phyloP scores from a whole-genome alignment of 768 basidiomycete genomes.

The Melanogaster broomeanus region DNA sequence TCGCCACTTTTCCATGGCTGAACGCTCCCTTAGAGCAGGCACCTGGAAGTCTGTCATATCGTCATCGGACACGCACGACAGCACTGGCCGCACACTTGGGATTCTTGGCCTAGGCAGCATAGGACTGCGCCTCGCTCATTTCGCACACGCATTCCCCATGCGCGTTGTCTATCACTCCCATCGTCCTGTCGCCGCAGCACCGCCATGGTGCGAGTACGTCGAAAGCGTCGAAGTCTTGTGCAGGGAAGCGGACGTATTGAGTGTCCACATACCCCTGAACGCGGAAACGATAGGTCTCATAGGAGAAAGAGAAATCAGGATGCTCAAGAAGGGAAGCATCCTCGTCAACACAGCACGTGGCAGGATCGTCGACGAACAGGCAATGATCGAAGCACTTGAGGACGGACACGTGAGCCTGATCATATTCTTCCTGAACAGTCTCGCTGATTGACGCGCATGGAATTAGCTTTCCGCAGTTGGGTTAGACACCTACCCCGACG shows the following conservation, averaged over 20 bases:
- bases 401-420: conserved; percentile 75
- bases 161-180: conserved; percentile 78
- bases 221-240: conserved; percentile 64
- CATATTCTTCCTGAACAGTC: background rate
- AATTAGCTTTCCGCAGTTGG: conserved; percentile 72
- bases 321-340: conserved; percentile 69
- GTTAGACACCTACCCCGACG: conserved; percentile 80
- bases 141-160: conserved; percentile 82
- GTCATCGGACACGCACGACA: conserved; percentile 51
- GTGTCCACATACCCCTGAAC: conserved; percentile 78
- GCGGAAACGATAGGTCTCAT: conserved; percentile 69
- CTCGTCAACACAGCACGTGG: conserved; percentile 85
- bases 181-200: conserved; percentile 52
- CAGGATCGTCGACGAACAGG: conserved; percentile 84
- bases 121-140: conserved; percentile 62
- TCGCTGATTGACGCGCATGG: background rate
- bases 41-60: conserved; percentile 59
- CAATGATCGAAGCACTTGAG: conserved; percentile 77
- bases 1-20: conserved; percentile 67
- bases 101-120: conserved; percentile 76
- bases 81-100: conserved; percentile 64
- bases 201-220: conserved; percentile 76
- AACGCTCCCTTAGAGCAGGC: conserved; percentile 47
- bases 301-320: conserved; percentile 69
- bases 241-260: conserved; percentile 73